Evolutionary conservation across 371 early-diverging fungal genomes (phyloP).

Genomic region (Mucor velutinosus): DNA sequence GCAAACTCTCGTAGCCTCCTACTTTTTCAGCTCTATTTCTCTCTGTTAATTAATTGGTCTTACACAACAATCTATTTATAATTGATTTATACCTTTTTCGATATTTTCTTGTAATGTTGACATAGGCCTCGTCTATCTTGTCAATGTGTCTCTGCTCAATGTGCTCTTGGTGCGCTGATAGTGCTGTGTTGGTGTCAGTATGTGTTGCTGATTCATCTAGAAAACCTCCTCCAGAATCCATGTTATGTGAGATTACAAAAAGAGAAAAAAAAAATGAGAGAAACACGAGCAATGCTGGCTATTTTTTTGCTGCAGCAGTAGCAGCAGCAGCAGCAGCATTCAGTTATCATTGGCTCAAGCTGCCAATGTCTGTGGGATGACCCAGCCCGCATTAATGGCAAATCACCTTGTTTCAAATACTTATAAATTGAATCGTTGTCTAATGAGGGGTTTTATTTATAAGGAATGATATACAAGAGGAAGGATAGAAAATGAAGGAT

Average conservation of each 20-base stretch:
- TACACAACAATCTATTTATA: slow-evolving; percentile 1
- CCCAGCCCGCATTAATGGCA: too few species aligned
- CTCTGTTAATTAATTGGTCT: background rate
- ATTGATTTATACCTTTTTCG: slow-evolving; percentile 30
- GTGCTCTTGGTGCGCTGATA: background rate
- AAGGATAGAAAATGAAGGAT: background rate
- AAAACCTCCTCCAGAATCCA: slow-evolving; percentile 7
- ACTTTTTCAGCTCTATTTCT: slow-evolving; percentile 16
- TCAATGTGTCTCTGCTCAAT: slow-evolving; percentile 10
- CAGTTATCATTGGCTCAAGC: background rate
- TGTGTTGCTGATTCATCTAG: background rate
- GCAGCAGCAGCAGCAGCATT: too few species aligned
- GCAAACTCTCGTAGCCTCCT: slow-evolving; percentile 27
- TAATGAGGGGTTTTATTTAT: background rate
- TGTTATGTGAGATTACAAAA: background rate
- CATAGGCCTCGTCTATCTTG: slow-evolving; percentile 20
- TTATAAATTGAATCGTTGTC: background rate
- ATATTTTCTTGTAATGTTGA: slow-evolving; percentile 31
- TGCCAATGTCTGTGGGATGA: background rate
- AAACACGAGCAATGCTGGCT: background rate
- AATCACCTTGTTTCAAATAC: too few species aligned
- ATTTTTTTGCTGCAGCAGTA: too few species aligned
- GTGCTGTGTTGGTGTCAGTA: background rate
- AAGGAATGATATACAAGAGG: background rate
- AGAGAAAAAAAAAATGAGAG: background rate